Percentiles rank a stretch among this genome's conserved stretches.
Evolutionary conservation across 805 yeast species (phyloP).

Genomic region (Yarrowia yakushimensis): DNA sequence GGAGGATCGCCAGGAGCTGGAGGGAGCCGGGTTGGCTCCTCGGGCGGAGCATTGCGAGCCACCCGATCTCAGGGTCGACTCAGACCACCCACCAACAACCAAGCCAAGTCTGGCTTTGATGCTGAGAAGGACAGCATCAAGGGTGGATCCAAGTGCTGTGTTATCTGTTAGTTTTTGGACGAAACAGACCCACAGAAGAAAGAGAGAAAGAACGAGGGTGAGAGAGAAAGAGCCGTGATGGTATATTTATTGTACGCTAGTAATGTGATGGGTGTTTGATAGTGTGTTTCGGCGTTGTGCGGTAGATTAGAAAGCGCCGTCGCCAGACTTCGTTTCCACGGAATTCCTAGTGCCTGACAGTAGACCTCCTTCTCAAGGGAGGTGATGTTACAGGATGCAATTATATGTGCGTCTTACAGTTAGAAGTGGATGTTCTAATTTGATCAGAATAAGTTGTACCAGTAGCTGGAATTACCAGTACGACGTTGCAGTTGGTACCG

Average conservation of each 20-base stretch:
- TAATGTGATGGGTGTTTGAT: conserved; percentile 19
- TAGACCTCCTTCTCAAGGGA: not conserved
- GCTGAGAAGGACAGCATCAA: conserved; percentile 18
- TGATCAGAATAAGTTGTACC: no score
- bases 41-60: not conserved
- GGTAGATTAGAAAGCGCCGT: no score
- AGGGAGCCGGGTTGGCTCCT: not conserved
- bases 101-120: conserved; percentile 16
- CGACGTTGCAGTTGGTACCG: no score
- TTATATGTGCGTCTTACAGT: no score
- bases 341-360: not conserved
- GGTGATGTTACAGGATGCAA: not conserved
- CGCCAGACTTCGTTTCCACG: not conserved
- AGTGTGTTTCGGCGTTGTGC: not conserved
- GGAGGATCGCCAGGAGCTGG: conserved; percentile 3
- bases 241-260: conserved; percentile 23
- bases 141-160: conserved; percentile 24
- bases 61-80: conserved; percentile 19
- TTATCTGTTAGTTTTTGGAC: not conserved
- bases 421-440: no score
- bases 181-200: not conserved
- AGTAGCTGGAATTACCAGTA: no score
- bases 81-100: conserved; percentile 2
- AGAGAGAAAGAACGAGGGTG: not conserved
- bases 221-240: conserved; percentile 5